phyloP scores from a whole-genome alignment of 2,329 filamentous ascomycete genomes.

The Aspergillus aculeatus region DNA sequence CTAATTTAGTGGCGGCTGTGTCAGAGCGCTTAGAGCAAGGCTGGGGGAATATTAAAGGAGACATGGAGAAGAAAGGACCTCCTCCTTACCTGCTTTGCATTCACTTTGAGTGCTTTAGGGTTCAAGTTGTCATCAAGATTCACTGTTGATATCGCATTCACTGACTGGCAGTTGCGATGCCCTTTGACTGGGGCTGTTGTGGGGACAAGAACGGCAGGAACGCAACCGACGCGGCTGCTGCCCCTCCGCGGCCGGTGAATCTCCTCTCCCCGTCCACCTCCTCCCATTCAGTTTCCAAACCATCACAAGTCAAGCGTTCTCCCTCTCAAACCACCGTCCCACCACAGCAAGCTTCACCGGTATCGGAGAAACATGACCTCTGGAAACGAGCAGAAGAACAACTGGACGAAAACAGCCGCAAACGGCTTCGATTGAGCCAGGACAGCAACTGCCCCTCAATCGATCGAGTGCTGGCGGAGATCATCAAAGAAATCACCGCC shows the following conservation, averaged over 20 bases:
- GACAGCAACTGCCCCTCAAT: background rate
- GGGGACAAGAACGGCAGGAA: slow-evolving; percentile 17
- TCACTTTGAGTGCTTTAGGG: too few species aligned
- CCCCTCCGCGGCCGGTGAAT: background rate
- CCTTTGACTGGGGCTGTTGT: background rate
- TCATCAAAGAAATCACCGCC: background rate
- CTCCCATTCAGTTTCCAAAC: background rate
- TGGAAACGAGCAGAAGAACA: background rate
- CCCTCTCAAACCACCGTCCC: too few species aligned
- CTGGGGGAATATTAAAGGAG: too few species aligned
- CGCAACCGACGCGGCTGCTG: slow-evolving; percentile 28
- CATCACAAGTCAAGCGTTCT: background rate
- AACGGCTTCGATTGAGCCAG: background rate
- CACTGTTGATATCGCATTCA: too few species aligned
- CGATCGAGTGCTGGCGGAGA: background rate
- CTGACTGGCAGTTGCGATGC: background rate
- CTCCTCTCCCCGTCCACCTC: background rate
- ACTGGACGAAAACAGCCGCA: background rate
- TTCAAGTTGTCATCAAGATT: too few species aligned
- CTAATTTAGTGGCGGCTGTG: too few species aligned
- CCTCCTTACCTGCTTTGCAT: too few species aligned
- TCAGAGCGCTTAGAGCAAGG: too few species aligned
- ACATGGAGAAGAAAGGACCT: too few species aligned
- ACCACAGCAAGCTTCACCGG: too few species aligned
- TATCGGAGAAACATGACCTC: background rate